Percentiles rank a stretch among this genome's conserved stretches.
Conservation (phyloP, 2,329 filamentous ascomycete genomes). For the Nemania sp. region DNA sequence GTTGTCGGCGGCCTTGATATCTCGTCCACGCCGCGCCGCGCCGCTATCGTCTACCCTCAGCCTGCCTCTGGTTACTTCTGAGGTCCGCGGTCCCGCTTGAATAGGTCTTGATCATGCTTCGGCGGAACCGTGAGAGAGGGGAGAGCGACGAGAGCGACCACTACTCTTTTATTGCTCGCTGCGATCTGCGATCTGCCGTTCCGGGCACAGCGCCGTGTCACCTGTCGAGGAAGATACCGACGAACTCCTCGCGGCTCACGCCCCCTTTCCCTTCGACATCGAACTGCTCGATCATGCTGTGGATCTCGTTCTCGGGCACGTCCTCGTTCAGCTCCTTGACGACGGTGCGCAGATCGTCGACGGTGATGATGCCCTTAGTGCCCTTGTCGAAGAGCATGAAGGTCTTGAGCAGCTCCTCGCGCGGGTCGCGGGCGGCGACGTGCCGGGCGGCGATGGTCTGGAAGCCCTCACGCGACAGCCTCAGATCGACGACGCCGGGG, state of each 20-base stretch:
- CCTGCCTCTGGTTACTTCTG: constrained; percentile 30
- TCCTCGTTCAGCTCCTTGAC: constrained; percentile 91
- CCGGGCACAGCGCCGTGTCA: constrained; percentile 22
- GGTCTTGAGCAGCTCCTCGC: constrained; percentile 88
- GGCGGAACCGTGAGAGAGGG: neutral
- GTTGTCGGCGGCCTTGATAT: neutral
- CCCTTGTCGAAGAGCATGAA: constrained; percentile 94
- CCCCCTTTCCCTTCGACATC: constrained; percentile 91
- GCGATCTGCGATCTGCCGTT: neutral
- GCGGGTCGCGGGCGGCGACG: constrained; percentile 80
- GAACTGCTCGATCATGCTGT: constrained; percentile 98
- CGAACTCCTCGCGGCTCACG: constrained; percentile 71
- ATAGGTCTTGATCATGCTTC: neutral
- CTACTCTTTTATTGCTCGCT: neutral
- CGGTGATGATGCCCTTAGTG: constrained; percentile 85
- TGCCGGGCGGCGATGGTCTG: constrained; percentile 78
- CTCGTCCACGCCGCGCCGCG: neutral
- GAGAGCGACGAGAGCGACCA: too few relatives aligned
- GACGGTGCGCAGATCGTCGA: constrained; percentile 85
- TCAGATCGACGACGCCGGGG: constrained; percentile 67
- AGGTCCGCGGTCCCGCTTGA: neutral
- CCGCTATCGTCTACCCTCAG: too few relatives aligned
- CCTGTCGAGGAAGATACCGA: constrained; percentile 55
- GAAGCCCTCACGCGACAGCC: constrained; percentile 74
- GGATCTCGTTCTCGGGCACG: constrained; percentile 87